These are phyloP conservation scores for Arthrobotrys conoides DNA, from an alignment of 2,329 filamentous ascomycete genomes.

Conservation along the genomic window DNA sequence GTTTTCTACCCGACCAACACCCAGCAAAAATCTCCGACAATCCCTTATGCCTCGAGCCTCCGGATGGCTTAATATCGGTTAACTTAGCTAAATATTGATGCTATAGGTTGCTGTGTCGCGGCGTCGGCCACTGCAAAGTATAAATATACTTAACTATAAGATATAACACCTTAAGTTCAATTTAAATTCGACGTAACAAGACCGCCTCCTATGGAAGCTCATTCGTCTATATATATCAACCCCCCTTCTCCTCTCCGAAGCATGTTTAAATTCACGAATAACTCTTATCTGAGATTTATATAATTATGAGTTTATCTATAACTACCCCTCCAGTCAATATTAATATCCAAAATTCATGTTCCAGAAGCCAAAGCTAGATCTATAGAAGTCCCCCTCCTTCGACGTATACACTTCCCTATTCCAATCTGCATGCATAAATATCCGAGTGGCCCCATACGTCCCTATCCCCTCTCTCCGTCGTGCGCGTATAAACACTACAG, in stretches of 20 bases:
- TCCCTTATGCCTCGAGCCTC: not conserved
- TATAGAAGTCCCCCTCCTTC: not conserved
- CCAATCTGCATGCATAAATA: slow-evolving; percentile 16
- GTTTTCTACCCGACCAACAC: slow-evolving; percentile 2
- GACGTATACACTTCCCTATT: slow-evolving; percentile 27
- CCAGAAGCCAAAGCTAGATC: not conserved
- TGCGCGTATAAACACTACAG: slow-evolving; percentile 10
- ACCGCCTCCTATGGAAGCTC: too few relatives aligned
- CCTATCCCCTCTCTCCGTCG: not conserved
- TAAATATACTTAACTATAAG: not conserved
- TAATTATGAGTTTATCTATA: not conserved
- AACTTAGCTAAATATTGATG: not conserved
- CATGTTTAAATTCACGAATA: too few relatives aligned
- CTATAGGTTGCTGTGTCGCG: not conserved
- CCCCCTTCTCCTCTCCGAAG: too few relatives aligned
- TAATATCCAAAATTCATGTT: not conserved
- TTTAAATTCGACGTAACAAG: too few relatives aligned
- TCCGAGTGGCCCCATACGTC: slow-evolving; percentile 5
- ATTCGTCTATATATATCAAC: too few relatives aligned
- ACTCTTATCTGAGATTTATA: too few relatives aligned
- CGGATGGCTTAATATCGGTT: not conserved
- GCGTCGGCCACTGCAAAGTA: not conserved
- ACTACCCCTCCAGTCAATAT: not conserved
- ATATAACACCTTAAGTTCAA: too few relatives aligned
- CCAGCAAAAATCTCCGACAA: slow-evolving; percentile 11